phyloP scores from a whole-genome alignment of 768 basidiomycete species.

The Nidularia pulvinata region DNA sequence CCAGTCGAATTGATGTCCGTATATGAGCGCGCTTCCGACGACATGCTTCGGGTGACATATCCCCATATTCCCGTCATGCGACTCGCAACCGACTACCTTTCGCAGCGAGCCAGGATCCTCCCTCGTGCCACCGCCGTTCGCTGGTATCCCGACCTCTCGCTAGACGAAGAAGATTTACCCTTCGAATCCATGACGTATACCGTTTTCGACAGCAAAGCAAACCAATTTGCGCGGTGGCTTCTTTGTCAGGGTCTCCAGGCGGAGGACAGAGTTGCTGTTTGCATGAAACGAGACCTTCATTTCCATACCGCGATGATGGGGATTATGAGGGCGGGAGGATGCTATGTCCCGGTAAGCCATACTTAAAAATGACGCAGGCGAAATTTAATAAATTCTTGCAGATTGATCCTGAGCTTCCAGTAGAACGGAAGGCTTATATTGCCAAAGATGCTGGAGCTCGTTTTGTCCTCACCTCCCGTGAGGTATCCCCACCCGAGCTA shows the following conservation, averaged over 20 bases:
- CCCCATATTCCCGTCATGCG: constrained; percentile 13
- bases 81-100: constrained; percentile 27
- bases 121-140: constrained; percentile 20
- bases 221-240: constrained; percentile 42
- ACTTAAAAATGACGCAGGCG: too few relatives aligned
- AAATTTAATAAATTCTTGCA: constrained; percentile 9
- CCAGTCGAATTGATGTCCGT: constrained; percentile 19
- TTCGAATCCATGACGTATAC: constrained; percentile 30
- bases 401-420: constrained; percentile 51
- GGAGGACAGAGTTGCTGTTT: constrained; percentile 44
- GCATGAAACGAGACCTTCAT: constrained; percentile 35
- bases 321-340: constrained; percentile 45
- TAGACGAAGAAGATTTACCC: constrained; percentile 8
- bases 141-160: constrained; percentile 25
- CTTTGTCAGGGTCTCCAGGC: constrained; percentile 24
- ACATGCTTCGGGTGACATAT: constrained; percentile 15
- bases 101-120: constrained; percentile 14
- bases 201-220: constrained; percentile 30
- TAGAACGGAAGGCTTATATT: constrained; percentile 43
- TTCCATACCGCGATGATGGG: constrained; percentile 43
- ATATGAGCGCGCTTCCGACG: constrained; percentile 16
- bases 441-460: constrained; percentile 36
- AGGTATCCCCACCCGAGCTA: constrained; percentile 12
- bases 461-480: constrained; percentile 33
- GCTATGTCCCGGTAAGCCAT: constrained; percentile 46